Evolutionary conservation across 345 rosid species (phyloP).

Genomic region (Rhodomyrtus tomentosa): DNA sequence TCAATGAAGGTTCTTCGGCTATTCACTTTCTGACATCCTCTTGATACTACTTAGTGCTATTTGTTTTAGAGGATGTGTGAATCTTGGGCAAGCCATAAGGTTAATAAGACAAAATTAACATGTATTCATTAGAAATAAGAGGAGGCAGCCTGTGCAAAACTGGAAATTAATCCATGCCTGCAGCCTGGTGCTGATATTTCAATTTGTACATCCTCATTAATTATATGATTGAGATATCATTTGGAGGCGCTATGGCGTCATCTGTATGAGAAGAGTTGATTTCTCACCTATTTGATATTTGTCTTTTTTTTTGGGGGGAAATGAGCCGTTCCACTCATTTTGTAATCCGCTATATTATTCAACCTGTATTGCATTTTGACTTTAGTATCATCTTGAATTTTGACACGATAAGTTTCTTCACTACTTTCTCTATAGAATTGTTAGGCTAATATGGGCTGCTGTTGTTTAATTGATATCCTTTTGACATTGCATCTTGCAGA

Average conservation of each 20-base stretch:
- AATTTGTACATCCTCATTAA: background rate
- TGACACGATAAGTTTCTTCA: background rate
- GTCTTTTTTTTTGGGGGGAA: background rate
- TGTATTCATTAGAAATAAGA: background rate
- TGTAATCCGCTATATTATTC: background rate
- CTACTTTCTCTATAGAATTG: background rate
- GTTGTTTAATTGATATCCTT: background rate
- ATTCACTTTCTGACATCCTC: background rate
- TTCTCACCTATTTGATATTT: background rate
- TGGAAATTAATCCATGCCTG: background rate
- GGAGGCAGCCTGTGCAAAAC: background rate
- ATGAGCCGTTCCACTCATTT: background rate
- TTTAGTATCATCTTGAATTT: background rate
- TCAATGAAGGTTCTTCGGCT: constrained; percentile 26
- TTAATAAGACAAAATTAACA: background rate
- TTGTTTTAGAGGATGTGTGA: background rate
- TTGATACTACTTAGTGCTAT: background rate
- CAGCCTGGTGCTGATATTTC: background rate
- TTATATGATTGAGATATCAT: background rate
- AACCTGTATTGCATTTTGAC: background rate
- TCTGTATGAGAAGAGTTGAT: background rate
- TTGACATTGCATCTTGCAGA: constrained; percentile 24
- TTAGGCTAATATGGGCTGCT: background rate
- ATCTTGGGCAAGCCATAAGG: background rate
- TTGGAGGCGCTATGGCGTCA: background rate